phyloP scores from a whole-genome alignment of 768 basidiomycete species.

The Infundibulicybe gibba region DNA sequence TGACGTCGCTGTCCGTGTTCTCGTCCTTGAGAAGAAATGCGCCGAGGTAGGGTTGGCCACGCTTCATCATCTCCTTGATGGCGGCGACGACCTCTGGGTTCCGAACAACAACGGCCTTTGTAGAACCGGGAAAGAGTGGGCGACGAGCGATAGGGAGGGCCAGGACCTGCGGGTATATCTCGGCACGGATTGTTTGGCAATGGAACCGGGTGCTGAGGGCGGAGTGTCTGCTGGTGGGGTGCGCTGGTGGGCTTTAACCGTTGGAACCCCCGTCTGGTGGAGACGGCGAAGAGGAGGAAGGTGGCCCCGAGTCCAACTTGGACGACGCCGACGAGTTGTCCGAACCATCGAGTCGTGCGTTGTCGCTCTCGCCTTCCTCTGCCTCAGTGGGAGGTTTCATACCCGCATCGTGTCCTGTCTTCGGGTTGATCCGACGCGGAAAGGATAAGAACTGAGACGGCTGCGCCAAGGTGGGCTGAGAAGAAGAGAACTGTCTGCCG shows the following conservation, averaged over 20 bases:
- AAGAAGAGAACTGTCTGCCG: slow-evolving; percentile 23
- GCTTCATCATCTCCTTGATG: too few species aligned
- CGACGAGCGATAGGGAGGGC: slow-evolving; percentile 91
- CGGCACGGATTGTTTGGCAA: too few species aligned
- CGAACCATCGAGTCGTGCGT: slow-evolving; percentile 4
- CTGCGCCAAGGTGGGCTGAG: slow-evolving; percentile 14
- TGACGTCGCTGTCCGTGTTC: too few species aligned
- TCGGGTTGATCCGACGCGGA: slow-evolving; percentile 36
- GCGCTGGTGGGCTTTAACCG: slow-evolving; percentile 5
- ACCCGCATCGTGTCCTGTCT: slow-evolving; percentile 16
- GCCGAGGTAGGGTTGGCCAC: too few species aligned
- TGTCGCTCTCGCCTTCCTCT: slow-evolving; percentile 12
- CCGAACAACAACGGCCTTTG: slow-evolving; percentile 98
- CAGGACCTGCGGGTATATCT: too few species aligned
- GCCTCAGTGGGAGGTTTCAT: slow-evolving; percentile 17
- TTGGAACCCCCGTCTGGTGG: too few species aligned
- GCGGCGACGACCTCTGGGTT: too few species aligned
- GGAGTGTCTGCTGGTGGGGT: too few species aligned
- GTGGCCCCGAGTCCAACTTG: slow-evolving; percentile 19
- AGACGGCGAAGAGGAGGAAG: slow-evolving; percentile 23
- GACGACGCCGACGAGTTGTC: slow-evolving; percentile 24
- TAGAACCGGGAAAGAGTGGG: slow-evolving; percentile 96
- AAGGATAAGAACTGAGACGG: slow-evolving; percentile 24
- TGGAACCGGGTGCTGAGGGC: too few species aligned
- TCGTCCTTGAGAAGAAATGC: too few species aligned